phyloP scores from a whole-genome alignment of 768 basidiomycete genomes.

The Rhodotorula sphaerocarpa region DNA sequence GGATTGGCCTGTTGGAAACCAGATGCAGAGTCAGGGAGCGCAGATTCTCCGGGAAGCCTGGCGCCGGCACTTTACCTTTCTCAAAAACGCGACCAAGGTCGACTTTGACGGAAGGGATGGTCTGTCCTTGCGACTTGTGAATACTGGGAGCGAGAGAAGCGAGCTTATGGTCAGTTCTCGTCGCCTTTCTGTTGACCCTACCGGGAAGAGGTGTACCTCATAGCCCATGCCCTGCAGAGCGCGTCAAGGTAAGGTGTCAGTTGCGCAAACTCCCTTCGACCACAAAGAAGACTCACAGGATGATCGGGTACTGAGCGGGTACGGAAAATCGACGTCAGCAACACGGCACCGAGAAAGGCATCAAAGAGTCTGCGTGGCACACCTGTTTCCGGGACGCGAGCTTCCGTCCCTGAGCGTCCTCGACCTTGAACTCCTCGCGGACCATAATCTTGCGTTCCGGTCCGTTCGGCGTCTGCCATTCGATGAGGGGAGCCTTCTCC shows the following conservation, averaged over 20 bases:
- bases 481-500: slow-evolving; percentile 32
- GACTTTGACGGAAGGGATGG: slow-evolving; percentile 86
- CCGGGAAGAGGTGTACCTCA: slow-evolving; percentile 30
- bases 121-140: slow-evolving; percentile 97
- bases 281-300: slow-evolving; percentile 13
- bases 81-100: slow-evolving; percentile 86
- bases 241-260: background rate
- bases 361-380: background rate
- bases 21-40: background rate
- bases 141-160: slow-evolving; percentile 51
- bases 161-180: too few relatives aligned
- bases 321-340: background rate
- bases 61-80: slow-evolving; percentile 39
- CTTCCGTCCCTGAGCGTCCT: slow-evolving; percentile 45
- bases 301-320: slow-evolving; percentile 34
- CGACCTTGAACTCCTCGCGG: slow-evolving; percentile 41
- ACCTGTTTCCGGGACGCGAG: slow-evolving; percentile 39
- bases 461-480: slow-evolving; percentile 43
- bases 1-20: slow-evolving; percentile 34
- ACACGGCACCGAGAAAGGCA: background rate
- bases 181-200: too few relatives aligned
- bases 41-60: background rate
- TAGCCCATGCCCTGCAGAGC: slow-evolving; percentile 29
- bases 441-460: slow-evolving; percentile 42
- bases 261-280: too few relatives aligned